These are phyloP conservation scores for Musa itinerans DNA, from an alignment of 176 grass and related monocot species.

Conservation along the genomic window DNA sequence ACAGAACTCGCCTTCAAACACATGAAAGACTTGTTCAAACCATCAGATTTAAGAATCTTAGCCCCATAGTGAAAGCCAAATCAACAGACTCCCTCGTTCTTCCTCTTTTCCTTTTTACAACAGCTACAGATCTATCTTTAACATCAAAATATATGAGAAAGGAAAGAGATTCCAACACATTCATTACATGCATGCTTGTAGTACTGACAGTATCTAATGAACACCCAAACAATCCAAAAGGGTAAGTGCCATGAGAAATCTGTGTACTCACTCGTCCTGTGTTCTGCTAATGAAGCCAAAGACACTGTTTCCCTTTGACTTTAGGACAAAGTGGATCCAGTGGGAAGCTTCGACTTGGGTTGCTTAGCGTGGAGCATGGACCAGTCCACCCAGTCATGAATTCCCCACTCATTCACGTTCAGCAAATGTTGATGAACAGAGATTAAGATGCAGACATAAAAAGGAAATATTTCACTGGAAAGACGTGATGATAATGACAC, in stretches of 20 bases:
- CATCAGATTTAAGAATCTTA: background rate
- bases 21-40: no score
- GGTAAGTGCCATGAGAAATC: no score
- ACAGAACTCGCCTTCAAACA: no score
- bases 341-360: background rate
- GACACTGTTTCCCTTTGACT: background rate
- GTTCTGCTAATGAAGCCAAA: background rate
- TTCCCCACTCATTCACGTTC: background rate
- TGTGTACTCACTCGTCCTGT: no score
- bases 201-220: no score
- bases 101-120: background rate
- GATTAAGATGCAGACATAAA: no score
- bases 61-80: background rate
- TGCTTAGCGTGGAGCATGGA: background rate
- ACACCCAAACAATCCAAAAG: no score
- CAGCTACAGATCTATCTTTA: background rate
- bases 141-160: background rate
- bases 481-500: no score
- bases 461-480: no score
- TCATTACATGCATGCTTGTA: no score
- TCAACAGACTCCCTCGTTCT: background rate
- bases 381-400: background rate
- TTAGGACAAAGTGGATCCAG: background rate
- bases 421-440: background rate
- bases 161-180: no score